A percentile compares a stretch with the other conserved stretches of the same genome.
phyloP scores from a whole-genome alignment of 2,329 filamentous ascomycete genomes.

The Verruconis gallopava region DNA sequence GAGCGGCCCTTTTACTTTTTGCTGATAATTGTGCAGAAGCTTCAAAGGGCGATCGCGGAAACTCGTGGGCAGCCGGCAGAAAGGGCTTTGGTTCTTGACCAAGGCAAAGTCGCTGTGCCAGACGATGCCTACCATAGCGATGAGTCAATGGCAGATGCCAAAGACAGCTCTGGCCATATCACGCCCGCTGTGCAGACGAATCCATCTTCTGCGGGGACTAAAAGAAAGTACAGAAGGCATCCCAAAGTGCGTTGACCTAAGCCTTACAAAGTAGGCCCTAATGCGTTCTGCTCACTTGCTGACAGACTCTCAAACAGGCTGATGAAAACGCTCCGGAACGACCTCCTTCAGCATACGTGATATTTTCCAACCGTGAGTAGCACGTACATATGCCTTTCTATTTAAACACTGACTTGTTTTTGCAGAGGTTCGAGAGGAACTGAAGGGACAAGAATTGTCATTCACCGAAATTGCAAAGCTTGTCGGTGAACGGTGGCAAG shows the following conservation, averaged over 20 bases:
- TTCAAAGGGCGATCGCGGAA: constrained; percentile 73
- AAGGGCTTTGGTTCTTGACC: constrained; percentile 11
- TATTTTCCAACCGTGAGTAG: constrained; percentile 69
- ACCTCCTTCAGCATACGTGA: constrained; percentile 70
- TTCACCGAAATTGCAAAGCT: constrained; percentile 78
- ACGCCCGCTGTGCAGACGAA: constrained; percentile 1
- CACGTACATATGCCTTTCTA: neutral
- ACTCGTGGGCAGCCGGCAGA: constrained; percentile 40
- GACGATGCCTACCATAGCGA: constrained; percentile 40
- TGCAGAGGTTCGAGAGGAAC: constrained; percentile 59
- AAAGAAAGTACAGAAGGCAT: constrained; percentile 66
- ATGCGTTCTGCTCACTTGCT: neutral
- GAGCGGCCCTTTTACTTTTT: neutral
- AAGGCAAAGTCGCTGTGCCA: constrained; percentile 11
- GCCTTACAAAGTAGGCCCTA: neutral
- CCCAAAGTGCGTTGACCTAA: constrained; percentile 46
- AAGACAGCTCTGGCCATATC: constrained; percentile 16
- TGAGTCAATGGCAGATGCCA: constrained; percentile 35
- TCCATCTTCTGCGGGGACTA: constrained; percentile 33
- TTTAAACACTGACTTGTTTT: constrained; percentile 8
- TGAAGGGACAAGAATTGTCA: constrained; percentile 62
- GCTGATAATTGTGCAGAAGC: constrained; percentile 41
- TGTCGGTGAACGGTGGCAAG: constrained; percentile 73
- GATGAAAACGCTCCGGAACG: constrained; percentile 71
- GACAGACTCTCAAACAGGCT: neutral